Base-by-base conservation (phyloP, 495 filamentous ascomycete genomes). In the Recurvomyces mirabilis region DNA sequence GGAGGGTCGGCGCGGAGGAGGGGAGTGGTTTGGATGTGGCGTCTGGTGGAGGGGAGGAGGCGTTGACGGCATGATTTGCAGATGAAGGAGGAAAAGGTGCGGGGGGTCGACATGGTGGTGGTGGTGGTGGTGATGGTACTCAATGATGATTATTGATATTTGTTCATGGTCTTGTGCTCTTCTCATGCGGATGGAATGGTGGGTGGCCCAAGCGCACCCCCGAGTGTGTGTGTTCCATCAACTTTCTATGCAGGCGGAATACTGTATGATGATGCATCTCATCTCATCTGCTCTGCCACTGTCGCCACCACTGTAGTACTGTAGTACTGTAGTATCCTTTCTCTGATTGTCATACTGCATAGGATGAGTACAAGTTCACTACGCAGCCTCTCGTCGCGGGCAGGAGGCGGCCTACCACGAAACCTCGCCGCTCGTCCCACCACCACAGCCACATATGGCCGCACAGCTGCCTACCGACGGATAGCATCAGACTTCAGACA, bases 391-490 rank as follows among this genome's bases (percentile, higher is more conserved):
- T 46, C 55, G 24, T 43, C 40, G 17, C 47, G 51, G 50, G 55
- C 53, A 50, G 48, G 57, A 57, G 51, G 46, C 49, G 37, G 45
- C 25, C 25, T 46, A 20, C 25, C 18, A 21, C 52, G 47, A 15
- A 40, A 51, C 24, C 48, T 50, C 23, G 30, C 44, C 46, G 12
- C 41, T 14, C 21, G 21, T 11, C 15, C 39, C 3, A 38, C 51
- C 52, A 13, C 41, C 14, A 38, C 51, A 50, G 49, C 64, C 55
- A 64, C 65, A 44, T 64, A 66, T 58, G 68, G 71, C 51, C 68
- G 68, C 49, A 66, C 72, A 32, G 70, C 71, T 25, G 67, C 73
- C 20, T 79, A 77, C 46, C 69, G 74, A 63, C 70, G 77, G 58
- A 70, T 80, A 69, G 53, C 63, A 26, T 52, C 60, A 19, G 52